phyloP scores from a whole-genome alignment of 441 rosid species.

The Pelargonium australe region DNA sequence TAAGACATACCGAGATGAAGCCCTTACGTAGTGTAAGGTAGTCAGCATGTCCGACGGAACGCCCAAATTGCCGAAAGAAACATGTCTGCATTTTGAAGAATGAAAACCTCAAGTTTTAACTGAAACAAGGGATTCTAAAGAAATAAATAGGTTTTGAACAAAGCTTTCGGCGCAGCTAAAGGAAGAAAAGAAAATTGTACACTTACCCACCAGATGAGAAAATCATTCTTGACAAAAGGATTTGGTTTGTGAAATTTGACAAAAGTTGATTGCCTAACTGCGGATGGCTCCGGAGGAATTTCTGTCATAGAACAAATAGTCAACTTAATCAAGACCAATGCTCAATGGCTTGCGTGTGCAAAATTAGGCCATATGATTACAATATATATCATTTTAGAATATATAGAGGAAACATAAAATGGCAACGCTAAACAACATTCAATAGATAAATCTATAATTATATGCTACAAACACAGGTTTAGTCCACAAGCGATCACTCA shows the following conservation, averaged over 20 bases:
- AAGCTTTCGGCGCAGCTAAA: neutral
- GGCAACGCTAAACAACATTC: neutral
- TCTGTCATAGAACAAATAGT: constrained; percentile 36
- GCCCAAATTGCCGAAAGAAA: constrained; percentile 79
- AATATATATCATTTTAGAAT: neutral
- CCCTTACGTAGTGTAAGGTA: constrained; percentile 78
- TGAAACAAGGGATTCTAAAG: no score
- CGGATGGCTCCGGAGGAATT: constrained; percentile 35
- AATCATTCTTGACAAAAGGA: constrained; percentile 45
- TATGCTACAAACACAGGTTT: neutral
- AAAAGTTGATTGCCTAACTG: constrained; percentile 64
- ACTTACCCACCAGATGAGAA: constrained; percentile 78
- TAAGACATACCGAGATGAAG: constrained; percentile 54
- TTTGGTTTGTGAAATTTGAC: constrained; percentile 50
- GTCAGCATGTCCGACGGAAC: constrained; percentile 70
- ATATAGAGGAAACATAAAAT: neutral
- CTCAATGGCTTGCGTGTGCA: neutral
- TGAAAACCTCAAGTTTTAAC: no score
- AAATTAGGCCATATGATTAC: neutral
- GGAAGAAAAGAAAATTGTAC: constrained; percentile 14
- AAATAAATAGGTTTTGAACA: no score
- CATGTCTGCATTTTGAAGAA: constrained; percentile 48
- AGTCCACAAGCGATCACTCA: neutral
- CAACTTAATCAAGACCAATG: neutral
- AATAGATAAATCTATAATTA: neutral